A percentile compares a stretch with the other conserved stretches of the same genome.
Conservation (phyloP, 2,329 filamentous ascomycete species). For the Cercospora sojina region DNA sequence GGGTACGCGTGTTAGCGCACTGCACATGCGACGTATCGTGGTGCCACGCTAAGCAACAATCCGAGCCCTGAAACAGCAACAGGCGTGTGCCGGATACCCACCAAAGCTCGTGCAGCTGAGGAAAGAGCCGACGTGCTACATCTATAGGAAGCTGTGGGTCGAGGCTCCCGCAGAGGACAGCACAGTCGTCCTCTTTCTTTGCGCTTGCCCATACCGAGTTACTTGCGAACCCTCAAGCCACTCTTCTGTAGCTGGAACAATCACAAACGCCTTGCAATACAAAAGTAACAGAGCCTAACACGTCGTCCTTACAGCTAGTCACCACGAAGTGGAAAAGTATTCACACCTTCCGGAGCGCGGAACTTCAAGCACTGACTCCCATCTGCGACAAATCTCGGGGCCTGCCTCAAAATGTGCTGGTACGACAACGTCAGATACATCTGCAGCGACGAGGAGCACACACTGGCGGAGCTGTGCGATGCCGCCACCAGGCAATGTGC, state of each 20-base stretch:
- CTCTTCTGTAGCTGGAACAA: not conserved
- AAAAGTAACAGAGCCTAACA: not conserved
- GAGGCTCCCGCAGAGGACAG: not conserved
- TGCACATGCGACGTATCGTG: not conserved
- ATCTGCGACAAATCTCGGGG: not conserved
- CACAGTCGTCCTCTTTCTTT: not conserved
- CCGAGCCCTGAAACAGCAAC: not conserved
- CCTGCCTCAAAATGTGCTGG: slow-evolving; percentile 15
- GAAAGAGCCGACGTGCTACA: not conserved
- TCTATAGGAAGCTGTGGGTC: not conserved
- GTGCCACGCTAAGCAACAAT: not conserved
- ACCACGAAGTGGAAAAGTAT: not conserved
- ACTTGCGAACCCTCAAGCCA: not conserved
- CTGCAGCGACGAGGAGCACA: slow-evolving; percentile 18
- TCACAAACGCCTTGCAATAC: not conserved
- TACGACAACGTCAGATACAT: slow-evolving; percentile 20
- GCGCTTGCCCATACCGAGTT: not conserved
- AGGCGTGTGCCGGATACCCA: not conserved
- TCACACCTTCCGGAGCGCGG: not conserved
- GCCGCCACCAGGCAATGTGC: not conserved
- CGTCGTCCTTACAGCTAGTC: not conserved
- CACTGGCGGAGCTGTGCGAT: slow-evolving; percentile 15
- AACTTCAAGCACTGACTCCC: not conserved
- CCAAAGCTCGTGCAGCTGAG: not conserved
- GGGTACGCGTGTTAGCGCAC: not conserved